Conservation (phyloP, 768 basidiomycete genomes). For the Mycena albidolilacea region DNA sequence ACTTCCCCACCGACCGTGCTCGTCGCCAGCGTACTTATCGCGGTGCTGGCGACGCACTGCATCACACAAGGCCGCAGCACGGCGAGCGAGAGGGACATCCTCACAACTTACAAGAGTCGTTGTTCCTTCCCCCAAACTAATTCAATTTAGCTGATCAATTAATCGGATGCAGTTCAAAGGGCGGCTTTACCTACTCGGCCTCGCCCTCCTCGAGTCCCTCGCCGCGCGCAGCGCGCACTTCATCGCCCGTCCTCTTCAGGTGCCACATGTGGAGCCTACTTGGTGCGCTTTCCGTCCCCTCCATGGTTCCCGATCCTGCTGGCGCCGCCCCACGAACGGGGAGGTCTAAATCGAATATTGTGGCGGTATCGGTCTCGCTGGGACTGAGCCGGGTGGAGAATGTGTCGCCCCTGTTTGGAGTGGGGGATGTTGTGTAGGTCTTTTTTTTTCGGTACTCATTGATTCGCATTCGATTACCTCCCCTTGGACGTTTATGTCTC, state of each 20-base stretch:
- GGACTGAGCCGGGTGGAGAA: conserved; percentile 84
- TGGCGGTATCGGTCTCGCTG: conserved; percentile 80
- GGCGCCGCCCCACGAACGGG: conserved; percentile 56
- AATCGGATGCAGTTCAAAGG: conserved; percentile 55
- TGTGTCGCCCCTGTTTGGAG: conserved; percentile 63
- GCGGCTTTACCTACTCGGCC: conserved; percentile 81
- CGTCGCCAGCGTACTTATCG: conserved; percentile 59
- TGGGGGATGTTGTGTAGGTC: conserved; percentile 25
- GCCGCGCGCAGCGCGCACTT: conserved; percentile 85
- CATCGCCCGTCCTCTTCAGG: conserved; percentile 79
- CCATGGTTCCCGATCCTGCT: conserved; percentile 53
- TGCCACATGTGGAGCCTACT: conserved; percentile 88
- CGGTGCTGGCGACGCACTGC: conserved; percentile 65
- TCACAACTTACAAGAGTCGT: conserved; percentile 79
- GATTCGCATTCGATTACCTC: too few relatives aligned
- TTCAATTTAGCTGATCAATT: conserved; percentile 10
- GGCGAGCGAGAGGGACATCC: conserved; percentile 80
- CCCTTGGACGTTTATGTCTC: too few relatives aligned
- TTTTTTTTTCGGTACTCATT: neutral
- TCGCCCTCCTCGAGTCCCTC: conserved; percentile 75
- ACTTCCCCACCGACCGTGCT: conserved; percentile 71
- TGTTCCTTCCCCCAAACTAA: conserved; percentile 47
- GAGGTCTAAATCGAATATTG: conserved; percentile 72
- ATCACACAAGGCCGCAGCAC: conserved; percentile 80
- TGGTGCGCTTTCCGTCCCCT: conserved; percentile 78